Evolutionary conservation across 768 basidiomycete species (phyloP), one percentile per base, ranked within the genome.

Genomic region (Kwoniella sp.): DNA sequence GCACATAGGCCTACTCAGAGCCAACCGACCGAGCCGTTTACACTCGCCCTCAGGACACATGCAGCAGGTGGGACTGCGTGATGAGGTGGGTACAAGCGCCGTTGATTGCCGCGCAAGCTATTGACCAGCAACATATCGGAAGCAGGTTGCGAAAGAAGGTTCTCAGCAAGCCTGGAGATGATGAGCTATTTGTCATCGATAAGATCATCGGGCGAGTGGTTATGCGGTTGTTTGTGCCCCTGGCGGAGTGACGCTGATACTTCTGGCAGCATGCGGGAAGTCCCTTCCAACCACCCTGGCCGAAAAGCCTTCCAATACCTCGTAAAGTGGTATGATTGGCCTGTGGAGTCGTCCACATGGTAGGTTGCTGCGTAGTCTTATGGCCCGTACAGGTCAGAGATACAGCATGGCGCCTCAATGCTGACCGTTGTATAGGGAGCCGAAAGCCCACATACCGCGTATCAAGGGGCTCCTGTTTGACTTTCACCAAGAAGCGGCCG

Each of bases 121-220:
- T n/a, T n/a, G n/a, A n/a, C n/a, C 8, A 20, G 19, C 8, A 42
- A 25, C 8, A 6, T 32, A 25, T 33, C n/a, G 25, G 26, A 29
- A 12, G n/a, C 25, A 29, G 11, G 22, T 17, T 23, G 9, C 34
- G 40, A 17, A 15, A 48, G 27, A 37, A 39, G 37, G 29, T 29
- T 37, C 19, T 27, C 9, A 36, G 9, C 2, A 22, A 26, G 25
- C 23, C 40, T 6, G 20, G 28, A 1, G 27, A 34, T 17, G 40
- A 43, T 5, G n/a, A 41, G 6, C 10, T 42, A 12, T 41, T 1
- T 40, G 29, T 32, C 17, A 26, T 50, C 15, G 46, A 46, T 12
- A 11, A n/a, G 2, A 50, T 50, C 29, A 41, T 50, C 19, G 49
- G 49, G 49, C 42, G 31, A 49, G 36, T 20, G 29, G 17, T 33